Evolutionary conservation across 2,329 filamentous ascomycete species (phyloP).

Genomic region (Fusarium clavum): DNA sequence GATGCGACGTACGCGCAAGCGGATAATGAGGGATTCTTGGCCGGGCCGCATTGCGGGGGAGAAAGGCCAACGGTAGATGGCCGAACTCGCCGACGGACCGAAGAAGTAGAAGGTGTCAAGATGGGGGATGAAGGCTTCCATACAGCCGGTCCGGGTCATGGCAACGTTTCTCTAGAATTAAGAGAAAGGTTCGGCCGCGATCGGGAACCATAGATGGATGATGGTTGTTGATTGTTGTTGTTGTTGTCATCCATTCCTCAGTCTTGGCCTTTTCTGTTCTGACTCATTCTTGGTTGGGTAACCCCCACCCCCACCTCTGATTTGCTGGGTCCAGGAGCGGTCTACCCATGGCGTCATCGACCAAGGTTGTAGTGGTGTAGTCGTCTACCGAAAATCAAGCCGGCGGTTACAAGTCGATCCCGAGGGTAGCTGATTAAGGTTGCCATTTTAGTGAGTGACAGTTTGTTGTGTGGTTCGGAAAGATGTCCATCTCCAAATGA

Average conservation of each 20-base stretch:
- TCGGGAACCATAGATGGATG: constrained; percentile 33
- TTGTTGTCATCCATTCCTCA: constrained; percentile 35
- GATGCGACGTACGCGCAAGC: neutral
- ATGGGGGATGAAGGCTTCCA: constrained; percentile 27
- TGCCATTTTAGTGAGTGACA: constrained; percentile 15
- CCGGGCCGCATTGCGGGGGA: constrained; percentile 30
- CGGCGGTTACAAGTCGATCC: constrained; percentile 29
- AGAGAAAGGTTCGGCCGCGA: constrained; percentile 22
- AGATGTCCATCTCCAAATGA: constrained; percentile 28
- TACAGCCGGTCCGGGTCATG: constrained; percentile 21
- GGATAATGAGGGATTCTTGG: constrained; percentile 15
- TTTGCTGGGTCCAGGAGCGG: constrained; percentile 25
- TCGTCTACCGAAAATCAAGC: constrained; percentile 26
- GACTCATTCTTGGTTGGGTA: constrained; percentile 36
- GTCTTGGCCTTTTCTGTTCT: constrained; percentile 24
- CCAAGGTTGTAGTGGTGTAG: constrained; percentile 20
- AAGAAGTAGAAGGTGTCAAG: constrained; percentile 15
- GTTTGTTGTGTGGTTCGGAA: constrained; percentile 12
- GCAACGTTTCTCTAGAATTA: constrained; percentile 7
- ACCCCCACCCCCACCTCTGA: constrained; percentile 30
- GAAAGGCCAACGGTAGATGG: constrained; percentile 2
- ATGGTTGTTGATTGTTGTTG: constrained; percentile 31
- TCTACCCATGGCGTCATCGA: constrained; percentile 39
- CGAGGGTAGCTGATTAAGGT: constrained; percentile 24
- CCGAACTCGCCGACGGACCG: constrained; percentile 33